Conservation (phyloP, 768 basidiomycete species). For the Rhodotorula taiwanensis region DNA sequence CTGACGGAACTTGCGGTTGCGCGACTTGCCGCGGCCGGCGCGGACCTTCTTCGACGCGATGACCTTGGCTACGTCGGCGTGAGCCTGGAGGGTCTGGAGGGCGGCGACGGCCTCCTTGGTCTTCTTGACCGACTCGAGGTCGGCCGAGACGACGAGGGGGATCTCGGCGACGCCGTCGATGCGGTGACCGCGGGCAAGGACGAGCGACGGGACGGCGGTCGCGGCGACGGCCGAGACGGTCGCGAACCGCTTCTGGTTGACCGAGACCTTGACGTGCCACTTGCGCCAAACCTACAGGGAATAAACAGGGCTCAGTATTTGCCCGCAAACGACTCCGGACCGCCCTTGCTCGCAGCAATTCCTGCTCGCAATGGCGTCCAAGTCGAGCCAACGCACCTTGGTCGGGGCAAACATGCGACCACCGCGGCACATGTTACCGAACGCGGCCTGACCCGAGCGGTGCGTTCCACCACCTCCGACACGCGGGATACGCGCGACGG, state of each 20-base stretch:
- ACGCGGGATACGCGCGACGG: constrained; percentile 99
- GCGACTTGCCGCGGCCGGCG: constrained; percentile 93
- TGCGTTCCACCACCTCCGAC: constrained; percentile 98
- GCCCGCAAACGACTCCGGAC: too few relatives aligned
- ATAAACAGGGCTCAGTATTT: too few relatives aligned
- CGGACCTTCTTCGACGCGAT: constrained; percentile 94
- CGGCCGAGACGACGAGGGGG: constrained; percentile 76
- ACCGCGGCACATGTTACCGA: constrained; percentile 99
- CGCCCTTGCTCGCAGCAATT: too few relatives aligned
- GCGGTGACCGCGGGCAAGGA: constrained; percentile 97
- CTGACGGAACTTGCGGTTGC: constrained; percentile 93
- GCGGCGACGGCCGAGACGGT: constrained; percentile 96
- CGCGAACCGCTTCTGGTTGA: constrained; percentile 97
- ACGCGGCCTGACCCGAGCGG: constrained; percentile 95
- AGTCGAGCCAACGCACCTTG: too few relatives aligned
- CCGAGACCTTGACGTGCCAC: constrained; percentile 99
- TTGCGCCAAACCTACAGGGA: constrained; percentile 98
- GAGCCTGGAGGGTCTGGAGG: constrained; percentile 80
- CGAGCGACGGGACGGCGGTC: constrained; percentile 92
- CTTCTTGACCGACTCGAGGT: constrained; percentile 81
- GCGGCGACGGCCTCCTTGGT: constrained; percentile 94
- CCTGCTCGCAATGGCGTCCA: too few relatives aligned
- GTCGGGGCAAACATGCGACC: constrained; percentile 99
- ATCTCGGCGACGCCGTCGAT: constrained; percentile 96
- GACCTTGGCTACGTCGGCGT: constrained; percentile 89